Base-by-base conservation (phyloP, 2,329 filamentous ascomycete genomes). In the Colletotrichum salicis region DNA sequence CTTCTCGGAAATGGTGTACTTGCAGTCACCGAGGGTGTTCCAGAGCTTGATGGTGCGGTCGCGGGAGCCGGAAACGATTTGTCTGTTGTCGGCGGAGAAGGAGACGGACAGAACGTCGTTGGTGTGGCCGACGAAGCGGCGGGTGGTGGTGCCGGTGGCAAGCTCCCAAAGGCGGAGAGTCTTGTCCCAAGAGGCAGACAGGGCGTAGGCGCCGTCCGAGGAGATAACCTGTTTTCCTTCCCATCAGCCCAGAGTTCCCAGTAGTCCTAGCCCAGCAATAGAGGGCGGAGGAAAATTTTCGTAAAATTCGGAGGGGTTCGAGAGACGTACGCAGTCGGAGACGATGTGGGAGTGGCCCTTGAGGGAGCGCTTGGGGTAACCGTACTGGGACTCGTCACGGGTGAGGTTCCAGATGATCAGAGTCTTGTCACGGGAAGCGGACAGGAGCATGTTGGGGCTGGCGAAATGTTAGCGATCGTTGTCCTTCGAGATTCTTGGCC, bases 21-120 rank as follows among this genome's bases (percentile, higher is more conserved):
- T 99, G 95, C 96, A 99, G 92, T 99, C 96, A 88, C 96, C 96
- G 78, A 99, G 94, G 81, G 96, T 99, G 91, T 99, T 99, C 96
- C 96, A 99, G 82, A 99, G 93, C 94, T 98, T 99, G 91, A 99
- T 98, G 83, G 94, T 94, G 85, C 95, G 93, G 90, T 99, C 96
- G 86, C 96, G 95, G 77, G 96, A 98, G 79, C 95, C 96, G 78
- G 96, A 98, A 82, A 98, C 96, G 87, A 99, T 98, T 91, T 98
- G 96, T 84, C 96, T 94, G 94, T 98, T 98, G 91, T 99, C 96
- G 91, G 96, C 96, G 81, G 96, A 98, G 94, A 99, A 99, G 80
- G 95, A 98, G 85, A 99, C 96, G 85, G 96, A 98, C 84, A 98
- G 95, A 81, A 99, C 96, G 84, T 98, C 96, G 91, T 97, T 97